Conservation (phyloP, 1,139 yeast genomes). For the Yamadazyma mexicana region DNA sequence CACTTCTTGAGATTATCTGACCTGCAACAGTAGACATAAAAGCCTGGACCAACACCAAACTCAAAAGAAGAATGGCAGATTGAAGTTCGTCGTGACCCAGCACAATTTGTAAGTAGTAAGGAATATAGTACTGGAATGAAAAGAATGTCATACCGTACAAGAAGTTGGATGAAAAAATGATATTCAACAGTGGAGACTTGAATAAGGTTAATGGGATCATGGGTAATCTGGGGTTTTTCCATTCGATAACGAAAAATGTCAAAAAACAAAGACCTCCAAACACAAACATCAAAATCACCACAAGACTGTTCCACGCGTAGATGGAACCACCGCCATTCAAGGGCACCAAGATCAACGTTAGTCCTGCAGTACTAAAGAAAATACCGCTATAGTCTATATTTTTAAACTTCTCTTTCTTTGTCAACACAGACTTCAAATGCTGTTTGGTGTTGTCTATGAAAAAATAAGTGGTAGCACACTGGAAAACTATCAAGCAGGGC, state of each 20-base stretch:
- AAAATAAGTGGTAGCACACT: slow-evolving; percentile 25
- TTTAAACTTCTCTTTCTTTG: slow-evolving; percentile 33
- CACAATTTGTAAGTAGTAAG: slow-evolving; percentile 54
- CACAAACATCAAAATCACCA: slow-evolving; percentile 45
- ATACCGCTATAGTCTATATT: slow-evolving; percentile 53
- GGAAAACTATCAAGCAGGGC: slow-evolving; percentile 42
- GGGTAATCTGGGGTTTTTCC: slow-evolving; percentile 51
- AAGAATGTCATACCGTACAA: slow-evolving; percentile 52
- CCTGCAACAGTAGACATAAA: slow-evolving; percentile 43
- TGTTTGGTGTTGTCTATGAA: slow-evolving; percentile 22
- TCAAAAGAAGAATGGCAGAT: slow-evolving; percentile 41
- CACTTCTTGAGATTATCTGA: slow-evolving; percentile 38
- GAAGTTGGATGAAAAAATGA: slow-evolving; percentile 44
- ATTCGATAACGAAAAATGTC: slow-evolving; percentile 45
- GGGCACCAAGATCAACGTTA: slow-evolving; percentile 49
- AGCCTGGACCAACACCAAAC: slow-evolving; percentile 45
- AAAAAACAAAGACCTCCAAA: slow-evolving; percentile 46
- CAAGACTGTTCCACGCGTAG: slow-evolving; percentile 49
- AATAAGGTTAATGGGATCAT: slow-evolving; percentile 56
- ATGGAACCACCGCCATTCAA: slow-evolving; percentile 57
- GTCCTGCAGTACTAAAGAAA: slow-evolving; percentile 41
- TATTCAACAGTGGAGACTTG: slow-evolving; percentile 35
- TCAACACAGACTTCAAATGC: slow-evolving; percentile 21
- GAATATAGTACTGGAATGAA: slow-evolving; percentile 44
- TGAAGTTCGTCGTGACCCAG: slow-evolving; percentile 37